Evolutionary conservation across 2,329 filamentous ascomycete species (phyloP).

Genomic region (Colletotrichum phormii): DNA sequence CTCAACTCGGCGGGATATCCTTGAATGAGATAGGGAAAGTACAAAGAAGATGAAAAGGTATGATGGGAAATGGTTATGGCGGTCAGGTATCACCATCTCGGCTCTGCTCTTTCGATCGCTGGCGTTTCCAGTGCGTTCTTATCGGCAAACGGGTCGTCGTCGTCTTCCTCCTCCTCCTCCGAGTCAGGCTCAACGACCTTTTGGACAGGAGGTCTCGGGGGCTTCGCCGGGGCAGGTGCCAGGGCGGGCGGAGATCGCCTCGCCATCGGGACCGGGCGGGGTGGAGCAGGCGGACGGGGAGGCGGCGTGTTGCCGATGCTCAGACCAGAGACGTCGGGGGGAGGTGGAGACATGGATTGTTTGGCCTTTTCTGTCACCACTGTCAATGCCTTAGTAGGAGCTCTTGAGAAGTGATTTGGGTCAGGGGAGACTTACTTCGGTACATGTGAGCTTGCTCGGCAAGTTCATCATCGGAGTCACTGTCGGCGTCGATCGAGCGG

Average conservation of each 20-base stretch:
- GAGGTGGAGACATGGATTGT: slow-evolving; percentile 54
- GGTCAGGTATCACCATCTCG: slow-evolving; percentile 36
- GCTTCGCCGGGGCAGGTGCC: slow-evolving; percentile 51
- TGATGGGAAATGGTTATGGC: neutral
- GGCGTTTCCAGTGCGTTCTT: slow-evolving; percentile 70
- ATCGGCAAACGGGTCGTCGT: slow-evolving; percentile 90
- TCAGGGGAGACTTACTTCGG: slow-evolving; percentile 56
- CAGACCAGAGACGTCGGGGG: slow-evolving; percentile 58
- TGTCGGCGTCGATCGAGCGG: slow-evolving; percentile 81
- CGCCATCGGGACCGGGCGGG: slow-evolving; percentile 56
- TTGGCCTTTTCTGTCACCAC: slow-evolving; percentile 66
- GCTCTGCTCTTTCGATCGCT: slow-evolving; percentile 30
- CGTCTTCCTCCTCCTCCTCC: slow-evolving; percentile 69
- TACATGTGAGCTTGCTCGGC: slow-evolving; percentile 76
- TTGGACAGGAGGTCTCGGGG: slow-evolving; percentile 47
- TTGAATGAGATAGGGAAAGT: slow-evolving; percentile 4
- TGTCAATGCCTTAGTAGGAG: slow-evolving; percentile 45
- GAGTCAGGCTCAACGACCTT: slow-evolving; percentile 50
- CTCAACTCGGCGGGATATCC: neutral
- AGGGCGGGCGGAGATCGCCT: slow-evolving; percentile 60
- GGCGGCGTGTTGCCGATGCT: slow-evolving; percentile 52
- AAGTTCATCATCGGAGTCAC: slow-evolving; percentile 75
- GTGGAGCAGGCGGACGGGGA: slow-evolving; percentile 58
- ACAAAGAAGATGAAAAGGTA: neutral
- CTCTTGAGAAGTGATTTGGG: neutral